These are phyloP conservation scores for Corylus avellana DNA, from an alignment of 306 rosid species.

Conservation along the genomic window DNA sequence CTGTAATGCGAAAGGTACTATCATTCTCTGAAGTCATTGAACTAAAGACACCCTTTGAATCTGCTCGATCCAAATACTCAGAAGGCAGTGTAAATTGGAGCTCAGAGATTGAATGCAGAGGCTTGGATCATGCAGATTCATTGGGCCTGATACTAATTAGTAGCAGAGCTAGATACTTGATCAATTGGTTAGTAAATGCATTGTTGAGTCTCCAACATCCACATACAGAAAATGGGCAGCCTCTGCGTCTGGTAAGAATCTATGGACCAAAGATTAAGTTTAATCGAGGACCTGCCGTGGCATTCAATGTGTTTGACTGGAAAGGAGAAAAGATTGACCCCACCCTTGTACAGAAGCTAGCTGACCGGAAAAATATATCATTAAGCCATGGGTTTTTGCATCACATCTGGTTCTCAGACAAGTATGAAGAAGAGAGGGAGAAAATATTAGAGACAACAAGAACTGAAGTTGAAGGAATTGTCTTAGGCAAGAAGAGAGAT, in stretches of 20 bases:
- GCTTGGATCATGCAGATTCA: constrained; percentile 78
- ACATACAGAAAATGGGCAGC: constrained; percentile 43
- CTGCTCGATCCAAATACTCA: constrained; percentile 23
- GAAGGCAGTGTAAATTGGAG: constrained; percentile 11
- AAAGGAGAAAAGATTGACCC: constrained; percentile 83
- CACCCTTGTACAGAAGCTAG: constrained; percentile 71
- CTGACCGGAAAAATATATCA: constrained; percentile 66
- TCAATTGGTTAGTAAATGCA: constrained; percentile 81
- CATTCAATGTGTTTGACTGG: constrained; percentile 90
- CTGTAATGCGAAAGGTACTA: not conserved
- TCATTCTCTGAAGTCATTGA: constrained; percentile 40
- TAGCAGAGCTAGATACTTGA: constrained; percentile 51
- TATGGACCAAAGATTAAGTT: constrained; percentile 66
- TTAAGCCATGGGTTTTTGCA: constrained; percentile 46
- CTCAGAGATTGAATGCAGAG: constrained; percentile 50
- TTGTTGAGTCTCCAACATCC: constrained; percentile 75
- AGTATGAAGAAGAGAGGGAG: constrained; percentile 46
- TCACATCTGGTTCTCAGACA: constrained; percentile 47
- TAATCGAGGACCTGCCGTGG: constrained; percentile 67
- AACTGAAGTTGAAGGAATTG: constrained; percentile 25
- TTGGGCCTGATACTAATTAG: constrained; percentile 63
- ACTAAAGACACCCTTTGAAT: constrained; percentile 16
- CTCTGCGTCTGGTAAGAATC: constrained; percentile 53
- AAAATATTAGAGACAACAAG: constrained; percentile 38
- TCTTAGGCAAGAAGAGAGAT: constrained; percentile 15